These are phyloP conservation scores for Cytospora leucostoma DNA, from an alignment of 2,329 filamentous ascomycete species.

Conservation along the genomic window DNA sequence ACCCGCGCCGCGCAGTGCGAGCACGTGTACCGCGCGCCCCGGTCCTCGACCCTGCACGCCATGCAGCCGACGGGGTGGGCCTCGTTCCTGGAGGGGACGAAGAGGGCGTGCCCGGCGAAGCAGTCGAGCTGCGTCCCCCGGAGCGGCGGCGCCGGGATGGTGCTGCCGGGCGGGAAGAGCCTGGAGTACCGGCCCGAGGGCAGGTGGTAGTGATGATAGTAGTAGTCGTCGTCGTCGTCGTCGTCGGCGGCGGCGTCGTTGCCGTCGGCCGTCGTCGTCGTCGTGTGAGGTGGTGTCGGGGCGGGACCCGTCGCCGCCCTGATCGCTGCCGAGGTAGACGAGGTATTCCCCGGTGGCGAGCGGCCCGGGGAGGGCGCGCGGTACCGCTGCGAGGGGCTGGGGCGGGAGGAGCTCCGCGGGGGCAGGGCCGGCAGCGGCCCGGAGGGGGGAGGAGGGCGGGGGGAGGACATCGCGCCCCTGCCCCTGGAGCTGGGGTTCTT, in stretches of 20 bases:
- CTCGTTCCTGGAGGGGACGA: conserved; percentile 51
- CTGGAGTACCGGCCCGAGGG: conserved; percentile 32
- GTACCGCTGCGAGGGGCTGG: conserved; percentile 7
- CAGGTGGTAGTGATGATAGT: too few relatives aligned
- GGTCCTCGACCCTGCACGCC: conserved; percentile 50
- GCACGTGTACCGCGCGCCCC: conserved; percentile 49
- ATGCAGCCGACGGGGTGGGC: conserved; percentile 56
- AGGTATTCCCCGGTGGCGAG: conserved; percentile 9
- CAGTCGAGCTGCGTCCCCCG: conserved; percentile 46
- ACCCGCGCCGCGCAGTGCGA: conserved; percentile 54
- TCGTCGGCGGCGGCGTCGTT: neutral
- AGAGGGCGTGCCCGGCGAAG: conserved; percentile 49
- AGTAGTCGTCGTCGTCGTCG: conserved; percentile 31
- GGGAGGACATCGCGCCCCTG: neutral
- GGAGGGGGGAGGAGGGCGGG: conserved; percentile 10
- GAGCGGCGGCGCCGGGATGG: conserved; percentile 48
- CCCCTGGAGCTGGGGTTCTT: conserved; percentile 4
- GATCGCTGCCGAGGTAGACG: conserved; percentile 1
- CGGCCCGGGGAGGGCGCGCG: neutral
- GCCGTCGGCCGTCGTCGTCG: neutral
- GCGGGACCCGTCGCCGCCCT: conserved; percentile 2
- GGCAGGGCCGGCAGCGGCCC: conserved; percentile 13
- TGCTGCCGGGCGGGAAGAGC: conserved; percentile 37
- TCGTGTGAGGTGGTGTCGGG: conserved; percentile 11
- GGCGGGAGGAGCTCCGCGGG: conserved; percentile 5